phyloP scores from a whole-genome alignment of 2,329 filamentous ascomycete genomes.

The Cladosporium cucumerinum region DNA sequence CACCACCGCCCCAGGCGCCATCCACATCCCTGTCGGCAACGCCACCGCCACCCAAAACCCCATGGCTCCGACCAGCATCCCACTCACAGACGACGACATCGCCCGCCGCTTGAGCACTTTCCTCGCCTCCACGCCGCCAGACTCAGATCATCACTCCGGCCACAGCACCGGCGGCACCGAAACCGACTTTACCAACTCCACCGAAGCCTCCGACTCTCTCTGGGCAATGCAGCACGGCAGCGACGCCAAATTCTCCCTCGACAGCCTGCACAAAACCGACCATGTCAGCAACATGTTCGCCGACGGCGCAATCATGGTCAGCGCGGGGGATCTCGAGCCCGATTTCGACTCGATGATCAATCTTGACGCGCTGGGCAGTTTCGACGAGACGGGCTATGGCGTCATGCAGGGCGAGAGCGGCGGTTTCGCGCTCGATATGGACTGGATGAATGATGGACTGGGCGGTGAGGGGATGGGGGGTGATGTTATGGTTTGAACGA shows the following conservation, averaged over 20 bases:
- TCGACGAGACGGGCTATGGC: constrained; percentile 19
- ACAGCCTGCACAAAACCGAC: not conserved
- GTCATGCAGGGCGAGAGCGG: constrained; percentile 34
- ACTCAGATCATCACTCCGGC: constrained; percentile 32
- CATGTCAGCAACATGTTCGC: constrained; percentile 1
- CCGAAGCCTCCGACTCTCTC: constrained; percentile 5
- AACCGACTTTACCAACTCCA: constrained; percentile 10
- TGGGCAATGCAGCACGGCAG: not conserved
- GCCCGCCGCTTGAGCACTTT: constrained; percentile 47
- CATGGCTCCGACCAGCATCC: constrained; percentile 18
- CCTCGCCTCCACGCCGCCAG: constrained; percentile 50
- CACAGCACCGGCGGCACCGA: constrained; percentile 4
- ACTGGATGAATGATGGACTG: constrained; percentile 31
- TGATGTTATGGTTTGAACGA: not conserved
- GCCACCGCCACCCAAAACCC: not conserved
- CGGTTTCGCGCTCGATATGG: constrained; percentile 35
- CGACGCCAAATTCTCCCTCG: constrained; percentile 4
- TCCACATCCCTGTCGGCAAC: constrained; percentile 1
- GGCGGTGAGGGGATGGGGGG: not conserved
- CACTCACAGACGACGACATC: constrained; percentile 45
- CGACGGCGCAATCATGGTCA: constrained; percentile 18
- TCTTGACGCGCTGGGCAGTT: constrained; percentile 34
- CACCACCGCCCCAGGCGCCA: not conserved
- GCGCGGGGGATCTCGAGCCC: constrained; percentile 30
- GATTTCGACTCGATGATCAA: constrained; percentile 39